A percentile compares a stretch with the other conserved stretches of the same genome.
phyloP scores from a whole-genome alignment of 2,329 filamentous ascomycete genomes.

The Fusarium temperatum region DNA sequence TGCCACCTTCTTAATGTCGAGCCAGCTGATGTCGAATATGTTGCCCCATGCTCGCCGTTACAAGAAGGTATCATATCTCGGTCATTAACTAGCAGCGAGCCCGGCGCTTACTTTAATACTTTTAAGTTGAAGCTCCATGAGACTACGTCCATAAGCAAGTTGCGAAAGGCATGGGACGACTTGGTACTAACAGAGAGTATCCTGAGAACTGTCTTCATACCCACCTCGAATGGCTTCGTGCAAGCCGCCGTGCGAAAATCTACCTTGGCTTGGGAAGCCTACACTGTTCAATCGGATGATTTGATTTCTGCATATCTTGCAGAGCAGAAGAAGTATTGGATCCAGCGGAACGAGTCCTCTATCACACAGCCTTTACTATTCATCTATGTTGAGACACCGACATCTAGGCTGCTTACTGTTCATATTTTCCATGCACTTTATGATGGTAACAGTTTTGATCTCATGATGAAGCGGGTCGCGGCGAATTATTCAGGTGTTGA shows the following conservation, averaged over 20 bases:
- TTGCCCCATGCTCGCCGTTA: conserved; percentile 84
- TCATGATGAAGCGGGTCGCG: conserved; percentile 69
- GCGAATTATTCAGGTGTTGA: conserved; percentile 29
- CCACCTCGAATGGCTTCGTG: conserved; percentile 78
- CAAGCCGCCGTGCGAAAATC: conserved; percentile 70
- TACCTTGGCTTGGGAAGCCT: conserved; percentile 55
- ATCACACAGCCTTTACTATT: conserved; percentile 31
- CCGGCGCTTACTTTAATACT: conserved; percentile 77
- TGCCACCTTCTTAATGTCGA: conserved; percentile 62
- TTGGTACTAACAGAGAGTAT: conserved; percentile 67
- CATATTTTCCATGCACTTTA: conserved; percentile 89
- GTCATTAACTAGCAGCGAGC: conserved; percentile 63
- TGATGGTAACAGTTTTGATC: conserved; percentile 79
- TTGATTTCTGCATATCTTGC: conserved; percentile 48
- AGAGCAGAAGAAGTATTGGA: conserved; percentile 60
- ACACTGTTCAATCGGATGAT: conserved; percentile 40
- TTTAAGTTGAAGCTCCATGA: conserved; percentile 69
- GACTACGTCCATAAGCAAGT: conserved; percentile 52
- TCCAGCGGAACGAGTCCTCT: conserved; percentile 55
- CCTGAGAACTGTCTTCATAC: conserved; percentile 76
- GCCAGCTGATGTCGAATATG: conserved; percentile 69
- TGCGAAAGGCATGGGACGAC: conserved; percentile 67
- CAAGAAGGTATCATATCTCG: conserved; percentile 87
- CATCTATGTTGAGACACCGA: conserved; percentile 57
- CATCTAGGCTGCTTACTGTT: conserved; percentile 59